Conservation (phyloP, 805 yeast species). For the Barnettozyma pratensis region DNA sequence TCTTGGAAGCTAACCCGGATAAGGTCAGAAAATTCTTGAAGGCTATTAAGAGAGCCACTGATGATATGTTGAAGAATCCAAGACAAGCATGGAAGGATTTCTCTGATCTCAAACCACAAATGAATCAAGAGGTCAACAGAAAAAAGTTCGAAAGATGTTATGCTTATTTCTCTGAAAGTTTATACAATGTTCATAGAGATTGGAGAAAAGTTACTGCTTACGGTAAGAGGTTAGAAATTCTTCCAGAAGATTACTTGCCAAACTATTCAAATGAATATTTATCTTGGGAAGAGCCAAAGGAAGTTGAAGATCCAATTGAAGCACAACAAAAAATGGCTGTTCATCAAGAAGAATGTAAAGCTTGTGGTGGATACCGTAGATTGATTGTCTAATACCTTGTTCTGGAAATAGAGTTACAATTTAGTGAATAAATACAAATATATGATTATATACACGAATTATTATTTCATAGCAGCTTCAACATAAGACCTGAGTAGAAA, state of each 20-base stretch:
- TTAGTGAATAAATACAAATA: too few species aligned
- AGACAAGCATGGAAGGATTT: constrained; percentile 42
- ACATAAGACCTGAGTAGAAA: too few species aligned
- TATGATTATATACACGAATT: too few species aligned
- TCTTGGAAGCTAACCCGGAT: constrained; percentile 41
- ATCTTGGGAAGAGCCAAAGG: constrained; percentile 45
- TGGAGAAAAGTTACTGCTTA: constrained; percentile 52
- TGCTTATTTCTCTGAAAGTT: constrained; percentile 48
- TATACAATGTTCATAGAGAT: constrained; percentile 50
- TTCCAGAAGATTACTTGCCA: constrained; percentile 43
- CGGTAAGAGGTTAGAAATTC: constrained; percentile 48
- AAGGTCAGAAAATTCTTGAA: constrained; percentile 39
- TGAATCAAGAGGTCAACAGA: constrained; percentile 35
- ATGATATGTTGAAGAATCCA: constrained; percentile 40
- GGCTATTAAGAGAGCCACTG: constrained; percentile 49
- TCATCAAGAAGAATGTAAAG: constrained; percentile 42
- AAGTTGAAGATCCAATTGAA: constrained; percentile 40
- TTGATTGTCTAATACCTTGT: constrained; percentile 12
- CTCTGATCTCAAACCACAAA: constrained; percentile 41
- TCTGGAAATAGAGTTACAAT: too few species aligned
- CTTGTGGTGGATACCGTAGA: constrained; percentile 46
- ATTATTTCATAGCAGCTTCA: too few species aligned
- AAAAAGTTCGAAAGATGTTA: constrained; percentile 49
- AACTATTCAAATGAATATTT: constrained; percentile 48
- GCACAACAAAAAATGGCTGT: constrained; percentile 43